A percentile compares a stretch with the other conserved stretches of the same genome.
phyloP scores from a whole-genome alignment of 352 stramenopile genomes.

The Pythium scleroteichum region DNA sequence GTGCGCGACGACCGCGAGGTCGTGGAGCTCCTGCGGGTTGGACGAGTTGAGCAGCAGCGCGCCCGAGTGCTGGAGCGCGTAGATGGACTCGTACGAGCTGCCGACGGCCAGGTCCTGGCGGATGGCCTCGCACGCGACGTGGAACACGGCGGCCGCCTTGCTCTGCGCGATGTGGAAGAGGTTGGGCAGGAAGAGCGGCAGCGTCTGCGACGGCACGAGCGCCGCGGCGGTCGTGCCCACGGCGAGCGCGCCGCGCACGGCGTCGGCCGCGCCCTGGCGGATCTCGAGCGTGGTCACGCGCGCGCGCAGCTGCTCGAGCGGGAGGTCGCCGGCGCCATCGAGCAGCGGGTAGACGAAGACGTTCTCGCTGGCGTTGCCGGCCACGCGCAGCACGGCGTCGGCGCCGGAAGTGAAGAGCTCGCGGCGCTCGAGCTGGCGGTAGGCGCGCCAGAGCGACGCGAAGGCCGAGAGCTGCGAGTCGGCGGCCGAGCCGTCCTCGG shows the following conservation, averaged over 20 bases:
- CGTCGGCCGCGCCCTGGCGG: slow-evolving; percentile 49
- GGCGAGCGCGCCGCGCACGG: slow-evolving; percentile 60
- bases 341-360: slow-evolving; percentile 71
- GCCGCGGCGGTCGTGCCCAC: slow-evolving; percentile 48
- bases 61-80: slow-evolving; percentile 70
- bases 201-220: slow-evolving; percentile 69
- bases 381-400: slow-evolving; percentile 57
- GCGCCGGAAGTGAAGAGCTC: slow-evolving; percentile 60
- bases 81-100: slow-evolving; percentile 64
- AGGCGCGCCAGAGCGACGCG: slow-evolving; percentile 33
- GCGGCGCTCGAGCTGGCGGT: slow-evolving; percentile 38
- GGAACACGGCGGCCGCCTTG: slow-evolving; percentile 46
- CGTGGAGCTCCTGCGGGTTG: slow-evolving; percentile 73
- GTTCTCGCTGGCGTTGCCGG: slow-evolving; percentile 55
- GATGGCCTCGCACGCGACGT: slow-evolving; percentile 62
- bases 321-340: slow-evolving; percentile 9
- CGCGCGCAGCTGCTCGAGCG: slow-evolving; percentile 35
- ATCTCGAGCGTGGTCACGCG: slow-evolving; percentile 67
- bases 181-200: slow-evolving; percentile 74
- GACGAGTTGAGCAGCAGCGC: slow-evolving; percentile 72
- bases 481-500: neutral
- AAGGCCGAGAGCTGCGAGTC: slow-evolving; percentile 13
- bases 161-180: slow-evolving; percentile 62
- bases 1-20: slow-evolving; percentile 75
- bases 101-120: slow-evolving; percentile 54